Evolutionary conservation across 345 rosid species (phyloP), one percentile per base, ranked within the genome.

Genomic region (Geranium rotundifolium): DNA sequence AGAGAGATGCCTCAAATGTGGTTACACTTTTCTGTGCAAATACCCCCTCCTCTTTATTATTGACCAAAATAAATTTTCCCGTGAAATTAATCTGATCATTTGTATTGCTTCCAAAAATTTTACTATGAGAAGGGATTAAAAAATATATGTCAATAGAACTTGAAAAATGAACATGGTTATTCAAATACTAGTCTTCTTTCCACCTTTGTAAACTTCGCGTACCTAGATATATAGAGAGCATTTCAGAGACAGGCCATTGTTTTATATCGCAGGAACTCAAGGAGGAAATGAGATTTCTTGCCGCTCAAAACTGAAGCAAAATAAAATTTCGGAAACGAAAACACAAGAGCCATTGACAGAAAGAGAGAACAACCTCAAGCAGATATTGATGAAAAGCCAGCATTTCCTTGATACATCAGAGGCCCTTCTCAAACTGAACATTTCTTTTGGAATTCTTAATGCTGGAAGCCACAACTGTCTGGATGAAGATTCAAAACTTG

Each of bases 351-450:
- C 71, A 30, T 63, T 90, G 56, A 79, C 87, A 29, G 89, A 81
- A 67, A 68, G 74, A 27, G 95, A 90, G 72, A 74, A 64, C 62
- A 77, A 46, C 63, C 86, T 93, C 17, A 86, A 85, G 86, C 82
- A 70, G 50, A 80, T 86, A 72, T 69, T 90, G 34, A 41, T 76
- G 62, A 81, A 79, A 72, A 84, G 84, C 70, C 90, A 82, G 56
- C 63, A 80, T 63, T 88, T 90, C 71, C 67, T 90, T 27, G 71
- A 85, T 80, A 86, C 97, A 6, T 85, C 89, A 61, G 82, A 90
- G 65, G 87, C 92, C 55, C 87, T 85, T 56, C 86, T 86, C 92
- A 80, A 79, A 67, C 86, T 90, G 64, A 76, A 81, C 77, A 85
- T 81, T 63, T 86, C 92, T 49, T 61, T 60, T 41, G 68, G 54